Evolutionary conservation across 169 alveolate genomes (phyloP).

Genomic region (Besnoitia besnoiti): DNA sequence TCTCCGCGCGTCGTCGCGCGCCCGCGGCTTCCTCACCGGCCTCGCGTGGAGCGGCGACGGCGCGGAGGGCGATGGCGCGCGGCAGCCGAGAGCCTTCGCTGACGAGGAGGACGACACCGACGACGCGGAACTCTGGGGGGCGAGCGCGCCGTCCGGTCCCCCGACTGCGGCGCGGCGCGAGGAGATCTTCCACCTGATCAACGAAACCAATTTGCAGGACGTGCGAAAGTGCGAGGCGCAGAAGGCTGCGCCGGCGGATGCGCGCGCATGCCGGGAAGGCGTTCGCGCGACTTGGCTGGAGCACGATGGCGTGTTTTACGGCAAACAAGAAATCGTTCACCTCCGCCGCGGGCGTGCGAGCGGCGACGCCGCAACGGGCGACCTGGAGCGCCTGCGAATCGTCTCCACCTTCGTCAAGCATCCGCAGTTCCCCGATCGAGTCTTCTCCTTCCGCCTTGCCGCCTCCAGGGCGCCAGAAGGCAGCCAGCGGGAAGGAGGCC

Average conservation of each 20-base stretch:
- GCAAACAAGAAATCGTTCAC: neutral
- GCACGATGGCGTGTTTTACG: conserved; percentile 32
- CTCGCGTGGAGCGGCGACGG: conserved; percentile 14
- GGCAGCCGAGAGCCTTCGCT: neutral
- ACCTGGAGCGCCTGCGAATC: neutral
- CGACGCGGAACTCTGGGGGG: too few relatives aligned
- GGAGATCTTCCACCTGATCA: too few relatives aligned
- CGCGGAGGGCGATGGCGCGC: neutral
- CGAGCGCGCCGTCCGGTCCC: too few relatives aligned
- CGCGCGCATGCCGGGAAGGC: neutral
- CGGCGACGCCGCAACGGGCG: neutral
- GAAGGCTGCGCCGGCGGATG: too few relatives aligned
- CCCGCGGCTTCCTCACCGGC: neutral
- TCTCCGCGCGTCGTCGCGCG: neutral
- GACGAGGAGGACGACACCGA: too few relatives aligned
- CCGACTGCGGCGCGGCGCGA: too few relatives aligned
- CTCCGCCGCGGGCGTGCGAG: neutral
- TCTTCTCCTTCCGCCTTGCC: neutral
- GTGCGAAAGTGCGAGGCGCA: too few relatives aligned
- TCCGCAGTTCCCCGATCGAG: neutral
- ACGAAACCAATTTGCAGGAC: too few relatives aligned
- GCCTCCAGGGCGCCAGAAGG: neutral
- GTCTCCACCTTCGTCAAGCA: neutral
- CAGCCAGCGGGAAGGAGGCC: neutral
- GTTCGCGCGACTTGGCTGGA: neutral